Base-by-base conservation (phyloP, 139 green algal genomes). In the Mychonastes homosphaera region DNA sequence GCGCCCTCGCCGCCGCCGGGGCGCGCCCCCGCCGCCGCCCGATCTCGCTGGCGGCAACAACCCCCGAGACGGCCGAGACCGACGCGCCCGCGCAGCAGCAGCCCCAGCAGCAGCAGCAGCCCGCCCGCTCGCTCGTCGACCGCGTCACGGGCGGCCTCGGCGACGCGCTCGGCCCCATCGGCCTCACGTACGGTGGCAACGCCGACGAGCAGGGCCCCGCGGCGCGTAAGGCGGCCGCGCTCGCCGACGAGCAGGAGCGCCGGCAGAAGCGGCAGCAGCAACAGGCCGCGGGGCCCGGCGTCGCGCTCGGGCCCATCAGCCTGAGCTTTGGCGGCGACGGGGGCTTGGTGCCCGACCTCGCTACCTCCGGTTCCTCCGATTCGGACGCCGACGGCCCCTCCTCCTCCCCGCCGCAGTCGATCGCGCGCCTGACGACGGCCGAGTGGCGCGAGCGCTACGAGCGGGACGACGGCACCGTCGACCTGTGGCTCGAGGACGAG, bases 401-500 rank as follows among this genome's bases (percentile, higher is more conserved):
- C 1, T 65, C 51, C 18, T 21, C 18, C 50, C 21, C 12, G 9
- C 35, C 27, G 13, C 24, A 71, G 36, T 82, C 71, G 52, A 90
- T 90, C 30, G 28, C 65, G 66, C 77, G 58, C 47, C 75, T 95
- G 69, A 83, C 69, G 0, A 96, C 85, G 12, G 79, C 70, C 1
- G 81, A 94, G 62, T 94, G 86, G 88, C 72, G 81, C 2, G 47
- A 52, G 3, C 69, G 63, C 34, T 94, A 89, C 56, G 89, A 94
- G 54, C 66, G 65, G 38, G 73, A 82, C 24, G 82, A 90, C 29
- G 89, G 87, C 9, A 72, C 50, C 6, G 87, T 95, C 4, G 83
- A 94, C 73, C 64, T 96, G 32, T 96, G 80, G 74, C 54, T 95
- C 15, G 76, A 95, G 63, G 89, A 96, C n/a, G 84, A 96, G 61